phyloP scores from a whole-genome alignment of 257 asterid species.

The Capsicum chinense region DNA sequence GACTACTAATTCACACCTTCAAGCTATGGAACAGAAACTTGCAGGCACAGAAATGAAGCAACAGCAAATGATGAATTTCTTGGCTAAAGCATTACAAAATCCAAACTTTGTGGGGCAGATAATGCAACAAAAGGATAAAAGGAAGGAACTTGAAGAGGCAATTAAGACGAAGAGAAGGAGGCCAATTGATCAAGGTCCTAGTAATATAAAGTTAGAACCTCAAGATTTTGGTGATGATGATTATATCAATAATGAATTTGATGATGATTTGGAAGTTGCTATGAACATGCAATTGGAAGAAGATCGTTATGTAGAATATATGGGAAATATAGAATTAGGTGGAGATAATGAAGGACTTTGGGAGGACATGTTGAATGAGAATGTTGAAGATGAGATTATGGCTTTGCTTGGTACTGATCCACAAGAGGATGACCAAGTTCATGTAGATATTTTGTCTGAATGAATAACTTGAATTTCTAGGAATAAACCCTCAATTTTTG shows the following conservation, averaged over 20 bases:
- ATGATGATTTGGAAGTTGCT: constrained; percentile 28
- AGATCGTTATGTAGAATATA: constrained; percentile 14
- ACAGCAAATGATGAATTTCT: constrained; percentile 48
- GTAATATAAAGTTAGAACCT: constrained; percentile 36
- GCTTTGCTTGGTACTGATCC: constrained; percentile 33
- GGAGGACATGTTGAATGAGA: constrained; percentile 42
- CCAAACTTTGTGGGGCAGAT: constrained; percentile 40
- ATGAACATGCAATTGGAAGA: constrained; percentile 39
- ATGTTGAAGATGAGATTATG: constrained; percentile 33
- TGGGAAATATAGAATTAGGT: background rate
- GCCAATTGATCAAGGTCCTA: constrained; percentile 38
- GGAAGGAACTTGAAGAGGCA: constrained; percentile 43
- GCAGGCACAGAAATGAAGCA: constrained; percentile 47
- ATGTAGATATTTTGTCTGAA: constrained; percentile 31
- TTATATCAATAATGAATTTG: constrained; percentile 24
- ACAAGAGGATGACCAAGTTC: constrained; percentile 31
- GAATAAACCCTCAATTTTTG: background rate
- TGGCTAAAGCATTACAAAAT: constrained; percentile 45
- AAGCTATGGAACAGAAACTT: constrained; percentile 45
- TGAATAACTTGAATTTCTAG: constrained; percentile 34
- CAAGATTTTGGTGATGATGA: constrained; percentile 30
- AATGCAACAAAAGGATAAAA: constrained; percentile 40
- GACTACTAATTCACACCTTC: constrained; percentile 33
- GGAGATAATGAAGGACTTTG: constrained; percentile 44
- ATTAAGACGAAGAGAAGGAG: constrained; percentile 43